Conservation (phyloP, 495 filamentous ascomycete genomes). For the Xylaria intraflava region DNA sequence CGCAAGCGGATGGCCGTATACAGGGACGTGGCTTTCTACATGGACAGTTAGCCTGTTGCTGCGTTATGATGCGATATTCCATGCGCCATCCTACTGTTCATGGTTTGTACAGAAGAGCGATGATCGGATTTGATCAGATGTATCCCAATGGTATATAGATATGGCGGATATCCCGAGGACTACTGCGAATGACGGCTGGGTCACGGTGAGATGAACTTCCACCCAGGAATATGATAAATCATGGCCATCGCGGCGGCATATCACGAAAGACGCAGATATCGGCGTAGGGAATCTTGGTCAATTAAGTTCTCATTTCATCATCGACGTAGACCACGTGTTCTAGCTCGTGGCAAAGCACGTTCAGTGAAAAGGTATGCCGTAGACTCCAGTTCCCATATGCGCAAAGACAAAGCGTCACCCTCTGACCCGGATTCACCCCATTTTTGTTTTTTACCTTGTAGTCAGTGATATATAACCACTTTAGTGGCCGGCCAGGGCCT, state of each 20-base stretch:
- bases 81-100: too few species aligned
- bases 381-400: slow-evolving; percentile 33
- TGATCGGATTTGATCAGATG: too few species aligned
- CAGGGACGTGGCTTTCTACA: too few species aligned
- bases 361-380: slow-evolving; percentile 26
- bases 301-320: slow-evolving; percentile 33
- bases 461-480: slow-evolving; percentile 11
- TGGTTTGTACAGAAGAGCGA: too few species aligned
- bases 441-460: slow-evolving; percentile 16
- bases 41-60: too few species aligned
- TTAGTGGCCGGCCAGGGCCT: slow-evolving; percentile 58
- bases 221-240: too few species aligned
- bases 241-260: background rate
- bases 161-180: too few species aligned
- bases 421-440: slow-evolving; percentile 21
- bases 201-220: too few species aligned
- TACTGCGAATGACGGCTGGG: too few species aligned
- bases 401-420: slow-evolving; percentile 23
- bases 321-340: slow-evolving; percentile 27
- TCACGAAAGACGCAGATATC: background rate
- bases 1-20: too few species aligned
- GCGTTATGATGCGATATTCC: too few species aligned
- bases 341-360: slow-evolving; percentile 20
- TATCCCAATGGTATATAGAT: too few species aligned
- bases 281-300: slow-evolving; percentile 21